Percentiles rank a stretch among this genome's conserved stretches.
These are phyloP conservation scores for Aspergillus panamensis DNA, from an alignment of 495 filamentous ascomycete species.

Conservation along the genomic window DNA sequence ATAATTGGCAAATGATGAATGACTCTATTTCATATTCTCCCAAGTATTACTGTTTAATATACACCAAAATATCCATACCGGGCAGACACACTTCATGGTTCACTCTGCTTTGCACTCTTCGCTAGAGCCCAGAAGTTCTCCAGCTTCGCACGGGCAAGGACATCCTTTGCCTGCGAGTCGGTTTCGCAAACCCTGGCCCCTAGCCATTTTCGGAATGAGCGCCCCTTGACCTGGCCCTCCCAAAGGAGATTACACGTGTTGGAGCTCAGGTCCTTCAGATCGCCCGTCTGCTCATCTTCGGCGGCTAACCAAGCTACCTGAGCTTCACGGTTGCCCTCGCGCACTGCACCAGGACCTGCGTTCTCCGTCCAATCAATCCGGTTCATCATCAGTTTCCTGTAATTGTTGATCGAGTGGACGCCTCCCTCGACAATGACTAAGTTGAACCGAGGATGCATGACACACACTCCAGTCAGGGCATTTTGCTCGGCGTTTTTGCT, in stretches of 20 bases:
- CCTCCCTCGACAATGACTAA: constrained; percentile 92
- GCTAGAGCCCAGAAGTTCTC: constrained; percentile 96
- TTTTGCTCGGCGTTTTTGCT: constrained; percentile 86
- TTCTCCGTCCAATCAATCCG: constrained; percentile 96
- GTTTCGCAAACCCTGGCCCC: constrained; percentile 81
- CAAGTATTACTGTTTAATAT: not conserved
- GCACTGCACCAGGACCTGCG: constrained; percentile 59
- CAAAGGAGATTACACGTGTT: constrained; percentile 82
- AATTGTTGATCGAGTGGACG: constrained; percentile 69
- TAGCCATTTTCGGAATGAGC: constrained; percentile 77
- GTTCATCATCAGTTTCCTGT: constrained; percentile 86
- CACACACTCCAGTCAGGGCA: constrained; percentile 77
- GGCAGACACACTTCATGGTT: constrained; percentile 21
- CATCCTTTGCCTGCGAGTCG: constrained; percentile 80
- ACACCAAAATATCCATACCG: not conserved
- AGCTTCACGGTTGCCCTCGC: constrained; percentile 58
- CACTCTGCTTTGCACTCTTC: constrained; percentile 58
- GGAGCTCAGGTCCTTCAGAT: constrained; percentile 69
- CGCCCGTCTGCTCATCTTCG: constrained; percentile 69
- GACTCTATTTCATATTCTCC: not conserved
- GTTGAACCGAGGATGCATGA: constrained; percentile 83
- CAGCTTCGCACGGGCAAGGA: constrained; percentile 75
- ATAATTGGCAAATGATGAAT: no score
- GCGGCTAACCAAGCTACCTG: constrained; percentile 68
- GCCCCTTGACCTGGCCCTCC: constrained; percentile 77